A percentile compares a stretch with the other conserved stretches of the same genome.
Conservation (phyloP, 225 moss, liverwort and hornwort species). For the Thuidium tamariscinum region DNA sequence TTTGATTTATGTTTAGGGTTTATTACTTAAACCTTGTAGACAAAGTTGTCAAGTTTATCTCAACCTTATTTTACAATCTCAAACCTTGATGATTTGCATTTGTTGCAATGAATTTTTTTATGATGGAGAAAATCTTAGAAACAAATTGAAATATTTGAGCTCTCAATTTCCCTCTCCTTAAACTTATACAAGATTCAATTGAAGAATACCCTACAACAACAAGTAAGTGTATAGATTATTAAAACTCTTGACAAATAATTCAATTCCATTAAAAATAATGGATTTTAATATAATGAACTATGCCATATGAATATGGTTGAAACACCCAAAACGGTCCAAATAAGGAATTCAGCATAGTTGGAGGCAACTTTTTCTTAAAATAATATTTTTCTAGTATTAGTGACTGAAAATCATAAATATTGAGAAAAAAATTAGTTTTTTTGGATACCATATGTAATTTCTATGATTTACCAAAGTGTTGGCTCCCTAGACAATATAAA, state of each 20-base stretch:
- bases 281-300: not conserved
- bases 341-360: too few relatives aligned
- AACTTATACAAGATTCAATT: not conserved
- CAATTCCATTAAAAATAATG: not conserved
- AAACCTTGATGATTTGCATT: not conserved
- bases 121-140: not conserved
- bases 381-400: too few relatives aligned
- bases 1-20: not conserved
- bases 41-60: not conserved
- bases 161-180: not conserved
- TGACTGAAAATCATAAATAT: too few relatives aligned
- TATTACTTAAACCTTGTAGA: too few relatives aligned
- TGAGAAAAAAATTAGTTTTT: too few relatives aligned
- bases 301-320: too few relatives aligned
- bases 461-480: too few relatives aligned
- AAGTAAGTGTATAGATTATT: not conserved
- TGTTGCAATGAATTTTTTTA: not conserved
- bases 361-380: too few relatives aligned
- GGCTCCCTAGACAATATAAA: too few relatives aligned
- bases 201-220: accelerated
- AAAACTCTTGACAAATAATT: not conserved
- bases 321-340: too few relatives aligned
- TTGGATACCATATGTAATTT: too few relatives aligned
- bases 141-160: not conserved
- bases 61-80: accelerated